phyloP scores from a whole-genome alignment of 164 flowering plant species.

The Litsea cubeba region DNA sequence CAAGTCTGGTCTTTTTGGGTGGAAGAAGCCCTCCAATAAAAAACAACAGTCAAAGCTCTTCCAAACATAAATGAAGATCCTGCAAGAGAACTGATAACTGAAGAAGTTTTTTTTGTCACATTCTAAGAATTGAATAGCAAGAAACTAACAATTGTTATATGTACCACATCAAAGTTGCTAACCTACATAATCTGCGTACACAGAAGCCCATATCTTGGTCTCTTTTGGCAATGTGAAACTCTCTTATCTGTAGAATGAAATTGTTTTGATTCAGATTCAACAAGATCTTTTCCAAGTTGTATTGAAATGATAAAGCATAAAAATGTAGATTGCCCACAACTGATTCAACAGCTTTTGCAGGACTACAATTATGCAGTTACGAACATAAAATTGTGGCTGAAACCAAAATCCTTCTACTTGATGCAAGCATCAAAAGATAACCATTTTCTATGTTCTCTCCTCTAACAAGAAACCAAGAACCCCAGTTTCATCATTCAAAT shows the following conservation, averaged over 20 bases:
- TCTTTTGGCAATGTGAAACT: constrained; percentile 58
- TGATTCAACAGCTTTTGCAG: no score
- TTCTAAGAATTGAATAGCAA: background rate
- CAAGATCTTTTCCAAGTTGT: no score
- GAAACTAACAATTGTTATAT: no score
- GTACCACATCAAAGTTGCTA: constrained; percentile 9
- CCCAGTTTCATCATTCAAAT: background rate
- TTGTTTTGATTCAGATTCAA: background rate
- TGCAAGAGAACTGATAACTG: constrained; percentile 12
- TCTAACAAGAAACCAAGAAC: background rate
- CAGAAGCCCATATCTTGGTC: constrained; percentile 77
- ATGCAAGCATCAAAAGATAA: no score
- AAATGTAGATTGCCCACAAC: no score
- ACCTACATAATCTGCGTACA: constrained; percentile 65
- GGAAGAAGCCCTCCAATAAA: background rate
- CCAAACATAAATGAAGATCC: constrained; percentile 82
- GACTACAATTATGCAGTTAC: no score
- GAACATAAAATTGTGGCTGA: no score
- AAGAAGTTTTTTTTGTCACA: background rate
- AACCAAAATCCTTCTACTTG: no score
- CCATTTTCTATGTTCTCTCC: background rate
- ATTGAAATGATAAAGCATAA: no score
- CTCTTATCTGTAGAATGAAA: constrained; percentile 43
- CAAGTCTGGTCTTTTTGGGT: no score
- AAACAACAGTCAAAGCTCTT: constrained; percentile 67